Conservation (phyloP, 805 yeast genomes). For the Barnettozyma siamensis region DNA sequence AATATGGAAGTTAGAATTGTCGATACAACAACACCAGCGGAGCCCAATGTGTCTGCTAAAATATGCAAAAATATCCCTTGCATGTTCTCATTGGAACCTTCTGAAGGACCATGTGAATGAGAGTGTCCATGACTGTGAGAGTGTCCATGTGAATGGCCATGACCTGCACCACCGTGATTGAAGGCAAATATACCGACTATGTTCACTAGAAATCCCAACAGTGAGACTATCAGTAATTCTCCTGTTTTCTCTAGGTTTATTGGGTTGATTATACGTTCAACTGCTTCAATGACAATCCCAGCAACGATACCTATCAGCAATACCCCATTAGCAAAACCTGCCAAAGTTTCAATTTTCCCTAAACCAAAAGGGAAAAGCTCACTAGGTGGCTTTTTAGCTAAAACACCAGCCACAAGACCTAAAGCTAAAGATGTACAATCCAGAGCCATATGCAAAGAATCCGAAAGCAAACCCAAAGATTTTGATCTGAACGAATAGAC, state of each 20-base stretch:
- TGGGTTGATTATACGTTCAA: conserved; percentile 76
- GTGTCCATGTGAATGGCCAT: conserved; percentile 38
- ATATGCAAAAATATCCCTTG: conserved; percentile 91
- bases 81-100: conserved; percentile 63
- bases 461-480: conserved; percentile 86
- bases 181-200: conserved; percentile 92
- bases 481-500: conserved; percentile 89
- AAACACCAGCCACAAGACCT: conserved; percentile 80
- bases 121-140: conserved; percentile 32
- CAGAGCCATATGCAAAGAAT: conserved; percentile 92
- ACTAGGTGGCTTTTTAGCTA: conserved; percentile 53
- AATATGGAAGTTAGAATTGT: conserved; percentile 70
- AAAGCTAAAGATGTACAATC: conserved; percentile 89
- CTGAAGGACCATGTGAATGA: conserved; percentile 26
- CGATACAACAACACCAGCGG: conserved; percentile 93
- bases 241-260: conserved; percentile 71
- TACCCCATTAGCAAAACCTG: conserved; percentile 95
- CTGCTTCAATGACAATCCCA: conserved; percentile 81
- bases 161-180: conserved; percentile 82
- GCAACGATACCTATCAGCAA: conserved; percentile 81
- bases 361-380: conserved; percentile 84
- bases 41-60: conserved; percentile 92
- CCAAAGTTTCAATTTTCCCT: conserved; percentile 78
- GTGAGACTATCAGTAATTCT: conserved; percentile 80
- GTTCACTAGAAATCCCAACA: conserved; percentile 81